phyloP scores from a whole-genome alignment of 108 stramenopile species.

The Fragilaria radians region DNA sequence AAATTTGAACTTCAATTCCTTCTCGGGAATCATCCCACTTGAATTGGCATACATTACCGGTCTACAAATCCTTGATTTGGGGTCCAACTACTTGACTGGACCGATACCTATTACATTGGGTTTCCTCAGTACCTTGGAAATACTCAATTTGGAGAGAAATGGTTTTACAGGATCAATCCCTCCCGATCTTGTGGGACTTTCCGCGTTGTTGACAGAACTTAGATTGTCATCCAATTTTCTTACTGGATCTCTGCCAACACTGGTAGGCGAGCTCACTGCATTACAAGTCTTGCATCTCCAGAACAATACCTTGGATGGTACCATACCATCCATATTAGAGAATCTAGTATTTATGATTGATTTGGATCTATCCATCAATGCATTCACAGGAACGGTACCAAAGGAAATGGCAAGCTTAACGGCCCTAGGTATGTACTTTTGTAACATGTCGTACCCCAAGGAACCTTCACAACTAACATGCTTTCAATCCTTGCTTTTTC shows the following conservation, averaged over 20 bases:
- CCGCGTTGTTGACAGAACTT: neutral
- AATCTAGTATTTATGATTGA: conserved; percentile 19
- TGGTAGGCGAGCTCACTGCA: neutral
- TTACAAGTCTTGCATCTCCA: conserved; percentile 12
- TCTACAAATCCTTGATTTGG: conserved; percentile 7
- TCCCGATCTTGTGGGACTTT: neutral
- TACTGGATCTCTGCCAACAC: neutral
- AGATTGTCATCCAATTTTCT: neutral
- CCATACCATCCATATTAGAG: conserved; percentile 17
- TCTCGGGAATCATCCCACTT: neutral
- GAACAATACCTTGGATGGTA: conserved; percentile 14
- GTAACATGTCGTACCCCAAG: too few relatives aligned
- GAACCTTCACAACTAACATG: too few relatives aligned
- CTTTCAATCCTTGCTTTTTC: too few relatives aligned
- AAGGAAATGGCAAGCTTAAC: neutral
- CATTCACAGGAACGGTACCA: conserved; percentile 10
- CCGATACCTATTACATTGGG: conserved; percentile 3
- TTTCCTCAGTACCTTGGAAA: neutral
- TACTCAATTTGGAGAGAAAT: neutral
- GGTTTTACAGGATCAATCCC: neutral
- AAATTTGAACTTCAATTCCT: conserved; percentile 7
- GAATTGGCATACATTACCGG: neutral
- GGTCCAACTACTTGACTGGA: conserved; percentile 11
- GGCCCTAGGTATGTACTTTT: neutral
- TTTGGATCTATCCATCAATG: conserved; percentile 28